phyloP scores from a whole-genome alignment of 176 grass and related monocot genomes.

The Hordeum vulgare region DNA sequence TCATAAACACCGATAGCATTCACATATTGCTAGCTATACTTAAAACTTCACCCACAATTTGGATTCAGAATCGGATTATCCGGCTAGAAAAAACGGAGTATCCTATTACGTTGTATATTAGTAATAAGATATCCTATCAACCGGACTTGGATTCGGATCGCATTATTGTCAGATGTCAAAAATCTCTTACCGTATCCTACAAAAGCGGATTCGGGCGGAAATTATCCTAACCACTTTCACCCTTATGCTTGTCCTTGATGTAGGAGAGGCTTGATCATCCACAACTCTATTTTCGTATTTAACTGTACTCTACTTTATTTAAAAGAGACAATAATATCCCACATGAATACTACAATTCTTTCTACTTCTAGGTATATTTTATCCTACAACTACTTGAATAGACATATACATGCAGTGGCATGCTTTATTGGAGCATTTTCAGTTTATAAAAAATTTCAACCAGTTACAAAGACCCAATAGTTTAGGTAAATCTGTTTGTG shows the following conservation, averaged over 20 bases:
- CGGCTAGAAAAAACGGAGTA: no score
- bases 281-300: background rate
- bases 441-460: background rate
- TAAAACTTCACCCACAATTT: no score
- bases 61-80: no score
- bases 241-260: background rate
- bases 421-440: background rate
- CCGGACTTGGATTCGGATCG: no score
- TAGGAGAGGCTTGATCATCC: background rate
- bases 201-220: no score
- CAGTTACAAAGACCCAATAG: background rate
- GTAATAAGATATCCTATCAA: no score
- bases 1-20: no score
- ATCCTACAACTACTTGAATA: background rate
- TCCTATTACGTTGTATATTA: no score
- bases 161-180: no score
- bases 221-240: no score
- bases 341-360: background rate
- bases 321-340: background rate
- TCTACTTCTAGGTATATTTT: background rate
- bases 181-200: no score
- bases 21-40: no score
- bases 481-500: background rate
- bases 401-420: background rate
- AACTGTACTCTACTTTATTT: background rate